Conservation (phyloP, 2,329 filamentous ascomycete species). For the Zasmidium angulare region DNA sequence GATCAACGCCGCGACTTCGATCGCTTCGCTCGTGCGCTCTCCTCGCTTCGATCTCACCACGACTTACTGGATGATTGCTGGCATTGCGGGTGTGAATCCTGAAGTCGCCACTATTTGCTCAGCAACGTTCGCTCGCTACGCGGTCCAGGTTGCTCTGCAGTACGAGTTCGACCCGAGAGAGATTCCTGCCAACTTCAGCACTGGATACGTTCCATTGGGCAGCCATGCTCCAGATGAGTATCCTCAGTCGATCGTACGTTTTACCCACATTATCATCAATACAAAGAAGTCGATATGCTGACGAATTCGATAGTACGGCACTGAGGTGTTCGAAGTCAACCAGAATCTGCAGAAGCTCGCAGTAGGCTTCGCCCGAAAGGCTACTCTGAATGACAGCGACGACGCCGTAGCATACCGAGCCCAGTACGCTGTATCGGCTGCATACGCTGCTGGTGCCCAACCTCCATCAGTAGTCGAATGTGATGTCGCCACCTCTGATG, state of each 20-base stretch:
- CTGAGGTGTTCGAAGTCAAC: constrained; percentile 46
- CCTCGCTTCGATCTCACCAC: constrained; percentile 61
- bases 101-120: constrained; percentile 61
- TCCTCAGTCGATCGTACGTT: constrained; percentile 31
- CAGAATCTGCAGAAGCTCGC: constrained; percentile 37
- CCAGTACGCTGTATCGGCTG: constrained; percentile 31
- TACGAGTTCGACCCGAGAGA: constrained; percentile 73
- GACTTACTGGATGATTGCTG: constrained; percentile 71
- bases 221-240: constrained; percentile 50
- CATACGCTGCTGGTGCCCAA: constrained; percentile 44
- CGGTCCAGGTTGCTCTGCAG: constrained; percentile 72
- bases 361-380: constrained; percentile 35
- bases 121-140: constrained; percentile 67
- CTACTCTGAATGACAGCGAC: constrained; percentile 38
- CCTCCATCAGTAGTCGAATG: constrained; percentile 61
- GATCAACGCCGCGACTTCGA: constrained; percentile 71
- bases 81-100: constrained; percentile 74
- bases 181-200: constrained; percentile 63
- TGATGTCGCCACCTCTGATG: constrained; percentile 69
- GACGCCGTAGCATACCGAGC: constrained; percentile 40
- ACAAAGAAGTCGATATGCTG: no score
- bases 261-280: no score
- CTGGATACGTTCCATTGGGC: constrained; percentile 69
- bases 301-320: constrained; percentile 33
- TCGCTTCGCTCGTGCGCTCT: constrained; percentile 64